Evolutionary conservation across 2,329 filamentous ascomycete genomes (phyloP), one percentile per base, ranked within the genome.

Genomic region (Aspergillus felis): DNA sequence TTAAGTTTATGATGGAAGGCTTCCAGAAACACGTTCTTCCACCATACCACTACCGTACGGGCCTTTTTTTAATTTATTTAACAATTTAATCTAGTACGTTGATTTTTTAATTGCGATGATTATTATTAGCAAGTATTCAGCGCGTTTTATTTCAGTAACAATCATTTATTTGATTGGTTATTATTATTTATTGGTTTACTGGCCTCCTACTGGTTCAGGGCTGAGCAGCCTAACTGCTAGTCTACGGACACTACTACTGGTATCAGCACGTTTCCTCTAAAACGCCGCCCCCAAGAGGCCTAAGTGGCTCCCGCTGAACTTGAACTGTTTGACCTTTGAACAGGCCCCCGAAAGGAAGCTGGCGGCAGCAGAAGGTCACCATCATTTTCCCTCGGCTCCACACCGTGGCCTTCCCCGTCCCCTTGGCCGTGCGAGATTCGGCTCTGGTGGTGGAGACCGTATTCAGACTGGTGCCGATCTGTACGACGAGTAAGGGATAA

Each of bases 351-450:
- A 67, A 63, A 65, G 64, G 66, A 67, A 69, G 62, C 59, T 64
- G 67, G 62, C 66, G 63, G 67, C 69, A 67, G 67, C 64, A 72
- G 68, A 73, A 68, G 69, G 63, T 60, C 66, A 64, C 66, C 64
- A 63, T 68, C 65, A 69, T 64, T 44, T 61, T 61, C 53, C 51
- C 50, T 52, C 61, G 68, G 68, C 65, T 71, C 69, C 68, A 71
- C 69, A 70, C 65, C 66, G 63, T 71, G 63, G 64, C 51, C 56
- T 64, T 67, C 65, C 62, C 68, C 68, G 67, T 69, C 63, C 65
- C 62, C 57, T 58, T 66, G 64, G 59, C 64, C 61, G 54, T 64
- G 61, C 55, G 59, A 64, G 58, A 58, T 53, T 56, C 51, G 38
- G 50, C 53, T 29, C 51, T 55, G 24, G 44, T 50, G 52, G 68